Conservation (phyloP, 108 stramenopile genomes). For the Cyclotella baltica region DNA sequence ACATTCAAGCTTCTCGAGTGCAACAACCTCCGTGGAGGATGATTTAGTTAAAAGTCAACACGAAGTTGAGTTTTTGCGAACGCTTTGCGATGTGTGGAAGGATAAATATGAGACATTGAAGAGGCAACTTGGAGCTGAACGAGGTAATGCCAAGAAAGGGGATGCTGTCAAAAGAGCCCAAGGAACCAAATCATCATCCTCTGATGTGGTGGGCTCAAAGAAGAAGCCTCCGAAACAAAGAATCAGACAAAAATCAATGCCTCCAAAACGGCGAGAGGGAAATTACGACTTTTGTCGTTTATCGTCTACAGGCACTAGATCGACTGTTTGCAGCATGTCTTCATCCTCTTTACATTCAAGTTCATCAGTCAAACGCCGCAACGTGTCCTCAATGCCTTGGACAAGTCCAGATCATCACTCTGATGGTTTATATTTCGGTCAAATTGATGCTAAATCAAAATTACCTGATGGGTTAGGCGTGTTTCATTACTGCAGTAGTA, state of each 20-base stretch:
- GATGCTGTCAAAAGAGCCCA: neutral
- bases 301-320: neutral
- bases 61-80: neutral
- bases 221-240: neutral
- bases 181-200: neutral
- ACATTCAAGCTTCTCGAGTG: no score
- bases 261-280: neutral
- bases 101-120: neutral
- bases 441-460: neutral
- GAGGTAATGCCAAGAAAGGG: neutral
- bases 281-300: neutral
- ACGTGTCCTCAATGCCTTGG: constrained; percentile 6
- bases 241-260: neutral
- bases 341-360: neutral
- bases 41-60: neutral
- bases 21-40: no score
- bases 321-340: neutral
- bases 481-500: neutral
- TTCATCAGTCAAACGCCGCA: neutral
- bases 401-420: neutral
- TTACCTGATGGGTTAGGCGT: constrained; percentile 7
- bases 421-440: neutral
- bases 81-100: neutral
- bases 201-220: neutral
- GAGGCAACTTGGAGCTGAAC: neutral